Evolutionary conservation across 148 eudicot species (phyloP), one percentile per base, ranked within the genome.

Genomic region (Nepenthes gracilis): DNA sequence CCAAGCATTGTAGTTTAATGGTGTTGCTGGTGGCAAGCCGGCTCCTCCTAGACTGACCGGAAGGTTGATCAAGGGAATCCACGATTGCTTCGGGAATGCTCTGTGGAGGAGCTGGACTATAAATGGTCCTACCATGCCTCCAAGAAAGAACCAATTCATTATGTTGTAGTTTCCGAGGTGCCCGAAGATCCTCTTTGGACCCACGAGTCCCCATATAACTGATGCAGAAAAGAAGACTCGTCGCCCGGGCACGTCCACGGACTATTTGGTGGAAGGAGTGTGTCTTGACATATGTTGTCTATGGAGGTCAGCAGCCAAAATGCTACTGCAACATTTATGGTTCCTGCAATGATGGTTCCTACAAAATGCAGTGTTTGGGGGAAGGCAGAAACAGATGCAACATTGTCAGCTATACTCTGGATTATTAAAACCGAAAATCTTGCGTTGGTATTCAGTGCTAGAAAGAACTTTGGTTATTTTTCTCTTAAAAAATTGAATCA

Each of bases 231-330:
- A 93, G 71, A 93, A 93, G 65, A 93, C 96, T 15, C 99, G 77
- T 84, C 92, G 37, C 81, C 64, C 6, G 92, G 99, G 62, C 99
- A 93, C 43, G 97, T 93, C 99, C 99, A 89, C 4, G 99, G 96
- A 71, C 97, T 89, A 68, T 86, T 67, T 2, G 85, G 66, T 64
- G 95, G 92, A 64, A 93, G 99, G 45, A 93, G 80, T 43, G 63
- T 76, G 36, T 82, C 86, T 12, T 89, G 78, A 69, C 99, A 93
- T 77, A 93, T 89, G 71, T 89, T 73, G 43, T 77, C 74, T 43
- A 93, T 70, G 9, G 92, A 74, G 74, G 74, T 68, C 34, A 93
- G 84, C 67, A 88, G 74, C 96, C 95, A 88, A 88, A 83, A 84
- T 10, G 97, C 99, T 60, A 88, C 96, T 12, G 76, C 49, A 33